Percentiles rank a stretch among this genome's conserved stretches.
phyloP scores from a whole-genome alignment of 1,139 yeast genomes.

The Suhomyces panamericanus region DNA sequence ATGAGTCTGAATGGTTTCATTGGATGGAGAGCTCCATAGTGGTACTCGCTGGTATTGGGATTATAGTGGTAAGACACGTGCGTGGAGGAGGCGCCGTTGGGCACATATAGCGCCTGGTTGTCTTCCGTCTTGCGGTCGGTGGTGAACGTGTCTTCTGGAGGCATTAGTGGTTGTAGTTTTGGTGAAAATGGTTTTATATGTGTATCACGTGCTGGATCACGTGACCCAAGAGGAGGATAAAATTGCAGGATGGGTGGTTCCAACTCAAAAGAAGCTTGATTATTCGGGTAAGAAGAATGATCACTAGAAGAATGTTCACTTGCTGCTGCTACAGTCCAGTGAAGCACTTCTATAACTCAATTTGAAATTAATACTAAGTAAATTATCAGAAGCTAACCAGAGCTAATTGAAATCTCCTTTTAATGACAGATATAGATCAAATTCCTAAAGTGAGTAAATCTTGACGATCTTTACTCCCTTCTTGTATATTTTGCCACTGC shows the following conservation, averaged over 20 bases:
- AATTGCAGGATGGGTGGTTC: neutral
- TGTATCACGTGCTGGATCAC: neutral
- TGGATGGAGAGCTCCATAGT: slow-evolving; percentile 91
- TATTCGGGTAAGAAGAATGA: too few relatives aligned
- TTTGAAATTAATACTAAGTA: too few relatives aligned
- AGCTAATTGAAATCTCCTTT: too few relatives aligned
- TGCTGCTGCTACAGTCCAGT: too few relatives aligned
- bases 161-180: slow-evolving; percentile 4
- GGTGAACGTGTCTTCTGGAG: slow-evolving; percentile 33
- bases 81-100: slow-evolving; percentile 33
- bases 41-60: slow-evolving; percentile 78
- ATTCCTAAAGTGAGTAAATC: too few relatives aligned
- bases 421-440: too few relatives aligned
- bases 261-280: too few relatives aligned
- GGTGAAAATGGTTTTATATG: neutral
- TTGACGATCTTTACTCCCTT: too few relatives aligned
- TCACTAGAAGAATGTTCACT: too few relatives aligned
- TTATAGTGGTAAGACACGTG: slow-evolving; percentile 87
- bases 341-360: too few relatives aligned
- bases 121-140: slow-evolving; percentile 58
- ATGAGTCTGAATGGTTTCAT: slow-evolving; percentile 97
- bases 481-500: too few relatives aligned
- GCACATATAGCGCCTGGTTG: slow-evolving; percentile 61
- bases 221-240: neutral
- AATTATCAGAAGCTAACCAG: too few relatives aligned